These are phyloP conservation scores for Septoria petroselini DNA, from an alignment of 2,329 filamentous ascomycete genomes.

Conservation along the genomic window DNA sequence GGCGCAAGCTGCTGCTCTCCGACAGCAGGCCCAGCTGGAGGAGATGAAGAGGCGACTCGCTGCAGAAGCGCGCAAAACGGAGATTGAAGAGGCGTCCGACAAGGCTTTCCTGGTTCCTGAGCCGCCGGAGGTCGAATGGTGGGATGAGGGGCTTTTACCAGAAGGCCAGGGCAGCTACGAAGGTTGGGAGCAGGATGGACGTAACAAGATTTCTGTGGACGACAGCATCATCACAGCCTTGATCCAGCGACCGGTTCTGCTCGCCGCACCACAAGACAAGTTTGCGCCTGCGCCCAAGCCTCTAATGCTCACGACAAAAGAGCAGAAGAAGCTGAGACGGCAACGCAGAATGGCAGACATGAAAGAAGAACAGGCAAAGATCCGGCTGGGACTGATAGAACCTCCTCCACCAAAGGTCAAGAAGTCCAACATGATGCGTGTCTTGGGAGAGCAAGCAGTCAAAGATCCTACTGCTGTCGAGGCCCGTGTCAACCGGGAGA, in stretches of 20 bases:
- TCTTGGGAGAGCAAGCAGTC: constrained; percentile 85
- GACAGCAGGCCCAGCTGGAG: constrained; percentile 83
- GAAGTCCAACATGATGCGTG: constrained; percentile 95
- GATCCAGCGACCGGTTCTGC: constrained; percentile 85
- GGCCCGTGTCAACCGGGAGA: constrained; percentile 87
- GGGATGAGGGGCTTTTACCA: constrained; percentile 84
- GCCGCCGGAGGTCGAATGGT: constrained; percentile 93
- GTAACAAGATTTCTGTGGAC: constrained; percentile 69
- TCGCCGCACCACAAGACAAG: constrained; percentile 89
- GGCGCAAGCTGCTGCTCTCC: constrained; percentile 82
- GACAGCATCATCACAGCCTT: constrained; percentile 88
- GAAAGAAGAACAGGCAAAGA: constrained; percentile 96
- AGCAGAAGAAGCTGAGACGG: constrained; percentile 85
- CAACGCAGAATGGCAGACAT: constrained; percentile 88
- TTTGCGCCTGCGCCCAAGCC: constrained; percentile 75
- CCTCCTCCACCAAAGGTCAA: constrained; percentile 95
- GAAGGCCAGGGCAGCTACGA: constrained; percentile 65
- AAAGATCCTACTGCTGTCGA: constrained; percentile 97
- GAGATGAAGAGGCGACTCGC: constrained; percentile 93
- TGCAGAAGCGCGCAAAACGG: constrained; percentile 80
- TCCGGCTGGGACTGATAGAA: constrained; percentile 82
- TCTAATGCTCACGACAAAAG: constrained; percentile 86
- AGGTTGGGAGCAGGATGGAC: constrained; percentile 59
- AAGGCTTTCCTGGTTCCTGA: constrained; percentile 76
- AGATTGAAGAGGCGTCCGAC: constrained; percentile 90